Conservation (phyloP, 352 stramenopile genomes). For the Pythium rhizo-oryzae region DNA sequence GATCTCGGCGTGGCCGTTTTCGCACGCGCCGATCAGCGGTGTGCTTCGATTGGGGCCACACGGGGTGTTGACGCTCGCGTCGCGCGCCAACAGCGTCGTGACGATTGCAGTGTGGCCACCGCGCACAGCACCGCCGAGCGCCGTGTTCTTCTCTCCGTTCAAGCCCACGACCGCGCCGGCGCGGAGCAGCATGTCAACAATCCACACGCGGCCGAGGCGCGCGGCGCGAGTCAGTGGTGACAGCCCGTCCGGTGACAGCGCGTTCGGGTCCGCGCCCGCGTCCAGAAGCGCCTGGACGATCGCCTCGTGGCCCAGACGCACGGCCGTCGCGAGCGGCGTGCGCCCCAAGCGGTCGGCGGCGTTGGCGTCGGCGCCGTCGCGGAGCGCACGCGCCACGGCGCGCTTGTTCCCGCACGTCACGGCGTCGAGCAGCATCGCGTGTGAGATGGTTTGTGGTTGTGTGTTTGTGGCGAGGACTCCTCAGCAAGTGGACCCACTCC, state of each 20-base stretch:
- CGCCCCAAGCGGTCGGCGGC: not conserved
- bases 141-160: not conserved
- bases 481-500: too few relatives aligned
- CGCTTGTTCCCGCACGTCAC: not conserved
- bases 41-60: not conserved
- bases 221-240: not conserved
- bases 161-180: not conserved
- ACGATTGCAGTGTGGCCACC: not conserved
- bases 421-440: not conserved
- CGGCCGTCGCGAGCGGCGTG: not conserved
- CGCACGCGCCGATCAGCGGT: not conserved
- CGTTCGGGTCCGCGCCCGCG: not conserved
- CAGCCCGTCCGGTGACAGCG: not conserved
- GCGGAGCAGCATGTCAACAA: not conserved
- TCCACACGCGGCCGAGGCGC: not conserved
- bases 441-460: too few relatives aligned
- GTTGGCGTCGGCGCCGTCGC: not conserved
- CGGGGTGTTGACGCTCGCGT: not conserved
- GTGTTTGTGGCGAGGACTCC: too few relatives aligned
- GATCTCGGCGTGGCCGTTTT: not conserved
- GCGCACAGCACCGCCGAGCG: not conserved
- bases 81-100: not conserved
- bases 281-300: not conserved
- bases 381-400: not conserved
- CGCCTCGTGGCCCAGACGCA: not conserved